Percentiles rank a stretch among this genome's conserved stretches.
Evolutionary conservation across 1,139 yeast species (phyloP).

Genomic region (Candida albicans): DNA sequence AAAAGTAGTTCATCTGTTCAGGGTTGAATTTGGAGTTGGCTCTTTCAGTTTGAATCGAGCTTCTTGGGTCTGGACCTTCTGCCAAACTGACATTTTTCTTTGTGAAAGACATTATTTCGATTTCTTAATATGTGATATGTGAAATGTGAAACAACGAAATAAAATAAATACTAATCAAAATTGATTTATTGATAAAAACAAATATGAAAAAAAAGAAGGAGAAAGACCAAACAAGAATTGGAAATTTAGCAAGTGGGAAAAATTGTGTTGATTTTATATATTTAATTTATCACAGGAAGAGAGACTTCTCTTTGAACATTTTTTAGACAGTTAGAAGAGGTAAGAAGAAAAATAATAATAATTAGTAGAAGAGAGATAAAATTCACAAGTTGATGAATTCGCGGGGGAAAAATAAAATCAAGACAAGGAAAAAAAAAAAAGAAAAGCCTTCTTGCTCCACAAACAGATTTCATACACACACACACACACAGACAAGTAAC

Average conservation of each 20-base stretch:
- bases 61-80: conserved; percentile 37
- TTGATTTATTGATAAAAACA: no score
- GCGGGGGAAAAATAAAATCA: neutral
- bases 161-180: neutral
- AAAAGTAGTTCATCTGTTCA: conserved; percentile 38
- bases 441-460: neutral
- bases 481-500: no score
- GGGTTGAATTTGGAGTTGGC: conserved; percentile 30
- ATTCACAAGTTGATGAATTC: conserved; percentile 5
- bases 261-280: conserved; percentile 8
- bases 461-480: neutral
- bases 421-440: conserved; percentile 1
- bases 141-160: neutral
- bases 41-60: conserved; percentile 36
- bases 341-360: neutral
- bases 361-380: neutral
- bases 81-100: conserved; percentile 14
- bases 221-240: conserved; percentile 2
- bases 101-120: conserved; percentile 13
- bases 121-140: conserved; percentile 1
- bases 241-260: conserved; percentile 9
- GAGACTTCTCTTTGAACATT: no score
- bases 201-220: neutral
- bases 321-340: conserved; percentile 1
- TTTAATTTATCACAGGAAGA: neutral